phyloP scores from a whole-genome alignment of 305 asterid species.

The Fraxinus sp. region DNA sequence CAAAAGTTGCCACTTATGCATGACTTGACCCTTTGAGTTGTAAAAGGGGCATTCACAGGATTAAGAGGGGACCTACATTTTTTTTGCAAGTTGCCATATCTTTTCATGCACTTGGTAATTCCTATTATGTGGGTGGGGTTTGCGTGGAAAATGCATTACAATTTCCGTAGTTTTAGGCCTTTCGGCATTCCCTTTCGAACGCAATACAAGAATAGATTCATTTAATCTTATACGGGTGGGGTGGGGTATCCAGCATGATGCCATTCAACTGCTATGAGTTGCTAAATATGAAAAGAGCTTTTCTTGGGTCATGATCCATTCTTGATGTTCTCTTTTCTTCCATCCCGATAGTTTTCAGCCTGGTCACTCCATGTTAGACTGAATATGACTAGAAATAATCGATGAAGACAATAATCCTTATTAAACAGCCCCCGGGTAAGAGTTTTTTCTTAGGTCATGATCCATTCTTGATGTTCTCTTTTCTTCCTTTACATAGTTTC shows the following conservation, averaged over 20 bases:
- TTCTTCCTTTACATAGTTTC: not conserved
- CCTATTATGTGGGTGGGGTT: not conserved
- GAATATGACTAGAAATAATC: not conserved
- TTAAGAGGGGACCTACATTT: not conserved
- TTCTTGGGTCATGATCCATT: not conserved
- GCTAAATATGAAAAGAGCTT: not conserved
- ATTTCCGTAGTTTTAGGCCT: not conserved
- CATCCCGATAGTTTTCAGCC: not conserved
- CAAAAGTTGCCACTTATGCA: not conserved
- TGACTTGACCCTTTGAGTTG: not conserved
- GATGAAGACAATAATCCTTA: not conserved
- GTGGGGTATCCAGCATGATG: not conserved
- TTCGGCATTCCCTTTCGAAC: not conserved
- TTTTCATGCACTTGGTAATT: not conserved
- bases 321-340: not conserved
- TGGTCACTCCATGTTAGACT: not conserved
- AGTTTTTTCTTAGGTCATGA: not conserved
- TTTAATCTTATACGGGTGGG: not conserved
- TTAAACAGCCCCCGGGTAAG: not conserved
- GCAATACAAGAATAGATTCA: not conserved
- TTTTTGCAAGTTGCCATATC: not conserved
- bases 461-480: not conserved
- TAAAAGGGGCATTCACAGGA: not conserved
- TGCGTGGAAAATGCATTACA: not conserved
- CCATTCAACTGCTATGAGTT: not conserved